Evolutionary conservation across 257 asterid genomes (phyloP), one percentile per base, ranked within the genome.

Genomic region (Galeopsis tetrahit): DNA sequence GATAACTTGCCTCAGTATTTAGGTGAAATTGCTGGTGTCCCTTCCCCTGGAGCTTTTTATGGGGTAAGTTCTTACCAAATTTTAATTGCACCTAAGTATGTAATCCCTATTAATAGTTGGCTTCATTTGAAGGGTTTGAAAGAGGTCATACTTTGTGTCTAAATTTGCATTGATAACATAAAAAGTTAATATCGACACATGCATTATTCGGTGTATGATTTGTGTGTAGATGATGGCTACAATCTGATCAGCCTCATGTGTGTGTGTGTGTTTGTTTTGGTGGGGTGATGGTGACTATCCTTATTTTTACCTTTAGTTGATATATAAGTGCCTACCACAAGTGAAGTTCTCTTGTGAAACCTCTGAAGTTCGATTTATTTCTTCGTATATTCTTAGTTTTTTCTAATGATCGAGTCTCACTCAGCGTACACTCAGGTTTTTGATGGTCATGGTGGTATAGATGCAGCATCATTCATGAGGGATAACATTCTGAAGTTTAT

Each of bases 401-500:
- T 58, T 40, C 38, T 35, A 35, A 43, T 70, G 53, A 53, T 43
- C 1, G 53, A 56, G 61, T 48, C 56, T 36, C 56, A n/a, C 51
- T 38, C 48, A 43, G 46, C 13, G 43, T 51, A 3, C 56, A 42
- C 38, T 64, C 83, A 90, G 97, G 97, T 90, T 14, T 90, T 90
- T 88, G 97, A 90, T 76, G 97, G 97, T 17, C 97, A 90, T 81
- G 97, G 97, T 58, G 96, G 97, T 71, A 87, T 79, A 66, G 96
- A 90, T 73, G 97, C 97, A 46, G 94, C 96, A 57, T 63, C 79
- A 63, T 91, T 82, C 66, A 70, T 89, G 43, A 84, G 83, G 82
- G 78, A 87, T 73, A 90, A 87, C 66, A 83, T 90, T 77, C 96
- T 90, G 68, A 76, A 85, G 81, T 84, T 87, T 63, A 90, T 90